Conservation (phyloP, 225 moss, liverwort and hornwort genomes). For the Pseudoscleropodium purum region DNA sequence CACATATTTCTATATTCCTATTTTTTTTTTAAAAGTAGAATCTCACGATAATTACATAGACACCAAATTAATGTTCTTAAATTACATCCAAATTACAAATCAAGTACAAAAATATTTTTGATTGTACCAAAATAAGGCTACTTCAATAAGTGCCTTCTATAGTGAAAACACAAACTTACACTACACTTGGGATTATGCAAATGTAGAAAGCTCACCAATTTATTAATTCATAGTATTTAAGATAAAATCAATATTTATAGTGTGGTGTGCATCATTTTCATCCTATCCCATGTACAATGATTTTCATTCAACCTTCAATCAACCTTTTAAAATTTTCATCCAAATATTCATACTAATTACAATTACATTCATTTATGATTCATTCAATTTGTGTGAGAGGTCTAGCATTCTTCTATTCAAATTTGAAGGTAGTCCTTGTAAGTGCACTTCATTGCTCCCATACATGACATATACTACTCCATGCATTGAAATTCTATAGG, state of each 20-base stretch:
- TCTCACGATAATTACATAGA: background rate
- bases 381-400: background rate
- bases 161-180: accelerated
- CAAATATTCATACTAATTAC: background rate
- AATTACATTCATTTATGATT: background rate
- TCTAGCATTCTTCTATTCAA: background rate
- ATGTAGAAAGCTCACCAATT: background rate
- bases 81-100: too few species aligned
- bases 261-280: accelerated
- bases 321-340: background rate
- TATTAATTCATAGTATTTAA: background rate
- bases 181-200: accelerated
- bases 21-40: background rate
- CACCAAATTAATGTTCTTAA: background rate
- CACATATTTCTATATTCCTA: background rate
- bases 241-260: background rate
- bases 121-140: background rate
- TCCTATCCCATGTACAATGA: background rate
- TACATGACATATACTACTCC: accelerated
- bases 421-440: accelerated
- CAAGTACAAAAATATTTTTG: accelerated
- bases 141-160: accelerated
- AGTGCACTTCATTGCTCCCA: accelerated
- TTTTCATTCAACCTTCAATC: background rate
- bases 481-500: background rate